Base-by-base conservation (phyloP, 2,329 filamentous ascomycete genomes). In the Fusarium zealandicum region DNA sequence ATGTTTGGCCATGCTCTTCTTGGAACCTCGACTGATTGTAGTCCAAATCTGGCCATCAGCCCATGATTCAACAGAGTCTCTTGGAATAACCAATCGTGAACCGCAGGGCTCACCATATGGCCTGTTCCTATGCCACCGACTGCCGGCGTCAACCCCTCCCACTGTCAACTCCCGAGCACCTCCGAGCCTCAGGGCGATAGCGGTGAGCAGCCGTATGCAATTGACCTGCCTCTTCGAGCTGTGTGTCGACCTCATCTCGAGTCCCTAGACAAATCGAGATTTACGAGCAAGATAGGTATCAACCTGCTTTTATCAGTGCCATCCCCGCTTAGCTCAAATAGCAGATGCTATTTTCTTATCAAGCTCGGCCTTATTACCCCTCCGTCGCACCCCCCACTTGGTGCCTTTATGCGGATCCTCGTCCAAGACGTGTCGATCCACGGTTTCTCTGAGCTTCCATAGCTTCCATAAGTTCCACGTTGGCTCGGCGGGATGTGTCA, bases 121-220 rank as follows among this genome's bases (percentile, higher is more conserved):
- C 44, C 44, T 39, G 33, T 47, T 47, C 44, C 27, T 47, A 12
- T 33, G 20, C 35, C 25, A 22, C 39, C 39, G 39, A 47, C 44
- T 47, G 22, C 44, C 44, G 44, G 35, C 35, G 35, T 39, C 35
- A 39, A 47, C 13, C 13, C 18, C 36, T 22, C 17, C 25, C 3
- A 11, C 16, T 18, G n/a, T 6, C 43, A 46, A 46, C 22, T 46
- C 43, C 43, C 32, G 43, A 39, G 22, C 16, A n/a, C 31, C 33
- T 37, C 43, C 35, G 8, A 32, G 39, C 27, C 14, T 2, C 13
- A 17, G 30, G 30, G 30, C 40, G 36, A 36, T 22, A 41, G 35
- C 45, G 45, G 45, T 48, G 45, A 48, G 36, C 27, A 48, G 36
- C 27, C 18, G 16, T 30, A 10, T 31, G 43, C 25, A 20, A 30